phyloP scores from a whole-genome alignment of 495 filamentous ascomycete species.

The Neurospora sublineolata region DNA sequence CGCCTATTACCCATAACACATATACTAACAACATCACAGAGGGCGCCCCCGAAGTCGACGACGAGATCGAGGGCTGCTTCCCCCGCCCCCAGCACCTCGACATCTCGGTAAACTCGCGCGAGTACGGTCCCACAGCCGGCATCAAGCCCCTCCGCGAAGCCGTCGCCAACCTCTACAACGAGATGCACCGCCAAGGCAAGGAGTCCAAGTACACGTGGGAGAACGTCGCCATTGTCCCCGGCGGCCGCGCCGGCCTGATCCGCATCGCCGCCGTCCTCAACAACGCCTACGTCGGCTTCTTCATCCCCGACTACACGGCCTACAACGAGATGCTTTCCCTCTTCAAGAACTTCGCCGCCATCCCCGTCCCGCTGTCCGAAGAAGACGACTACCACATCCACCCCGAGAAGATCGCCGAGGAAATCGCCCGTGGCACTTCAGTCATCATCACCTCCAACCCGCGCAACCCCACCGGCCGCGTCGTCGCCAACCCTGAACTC shows the following conservation, averaged over 20 bases:
- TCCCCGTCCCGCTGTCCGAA: conserved; percentile 73
- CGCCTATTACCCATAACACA: neutral
- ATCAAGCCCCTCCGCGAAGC: conserved; percentile 32
- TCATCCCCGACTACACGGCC: conserved; percentile 65
- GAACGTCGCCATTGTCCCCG: conserved; percentile 96
- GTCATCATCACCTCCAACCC: conserved; percentile 96
- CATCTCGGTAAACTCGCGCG: conserved; percentile 61
- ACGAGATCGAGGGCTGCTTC: conserved; percentile 84
- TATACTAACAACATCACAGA: conserved; percentile 24
- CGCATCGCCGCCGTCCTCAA: conserved; percentile 88
- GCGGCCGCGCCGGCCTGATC: conserved; percentile 84
- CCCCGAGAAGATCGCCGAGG: conserved; percentile 80
- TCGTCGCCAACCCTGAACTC: conserved; percentile 69
- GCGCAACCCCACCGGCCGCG: conserved; percentile 85
- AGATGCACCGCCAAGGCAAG: conserved; percentile 79
- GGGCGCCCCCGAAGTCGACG: conserved; percentile 88
- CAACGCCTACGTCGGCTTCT: conserved; percentile 83
- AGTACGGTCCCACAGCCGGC: conserved; percentile 62
- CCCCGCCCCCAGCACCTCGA: conserved; percentile 73
- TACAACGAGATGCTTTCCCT: conserved; percentile 95
- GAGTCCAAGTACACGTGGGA: conserved; percentile 93
- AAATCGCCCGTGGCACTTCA: conserved; percentile 74
- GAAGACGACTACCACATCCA: conserved; percentile 85
- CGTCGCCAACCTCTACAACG: conserved; percentile 88
- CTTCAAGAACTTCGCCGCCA: conserved; percentile 85